Evolutionary conservation across 2,329 filamentous ascomycete genomes (phyloP), one percentile per base, ranked within the genome.

Genomic region (Cercospora zeina): DNA sequence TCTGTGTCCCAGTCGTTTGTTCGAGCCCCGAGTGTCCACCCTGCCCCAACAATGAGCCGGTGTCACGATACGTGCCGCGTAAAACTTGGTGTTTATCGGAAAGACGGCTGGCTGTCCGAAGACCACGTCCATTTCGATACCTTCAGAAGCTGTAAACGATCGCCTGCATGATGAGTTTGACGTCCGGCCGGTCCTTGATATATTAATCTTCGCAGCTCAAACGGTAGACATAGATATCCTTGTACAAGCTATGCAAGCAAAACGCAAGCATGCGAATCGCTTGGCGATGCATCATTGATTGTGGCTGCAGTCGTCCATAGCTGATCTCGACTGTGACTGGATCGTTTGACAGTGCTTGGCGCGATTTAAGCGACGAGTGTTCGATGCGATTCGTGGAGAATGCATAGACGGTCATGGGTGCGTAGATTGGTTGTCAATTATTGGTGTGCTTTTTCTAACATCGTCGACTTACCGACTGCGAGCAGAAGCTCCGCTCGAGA

Each of bases 221-320:
- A 21, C 11, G 4, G 33, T n/a, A 53, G 5, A 14, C 49, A 30
- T 27, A 34, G 27, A 11, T 14, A 53, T 13, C 30, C 27, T 53
- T 53, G n/a, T 16, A 34, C 30, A 53, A 34, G 49, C 49, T 33
- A 53, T 33, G 49, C 49, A 53, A 53, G 49, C 49, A 31, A 27
- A 34, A 14, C 31, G 49, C 49, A 51, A 51, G 49, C 27, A 13
- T 16, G 24, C 19, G 27, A 33, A 51, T 51, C 24, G 7, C 49
- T 53, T 34, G 49, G 49, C 49, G 27, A 34, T 30, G 31, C 49
- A 33, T 53, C 7, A 30, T 19, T 33, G 27, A 34, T 34, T 31
- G 31, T 27, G 16, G 31, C 19, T 34, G 49, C 49, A 53, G 49
- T 16, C 7, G n/a, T 53, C 19, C 31, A 31, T 33, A 33, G 49